Evolutionary conservation across 2,329 filamentous ascomycete species (phyloP).

Genomic region (Colletotrichum tamarilloi): DNA sequence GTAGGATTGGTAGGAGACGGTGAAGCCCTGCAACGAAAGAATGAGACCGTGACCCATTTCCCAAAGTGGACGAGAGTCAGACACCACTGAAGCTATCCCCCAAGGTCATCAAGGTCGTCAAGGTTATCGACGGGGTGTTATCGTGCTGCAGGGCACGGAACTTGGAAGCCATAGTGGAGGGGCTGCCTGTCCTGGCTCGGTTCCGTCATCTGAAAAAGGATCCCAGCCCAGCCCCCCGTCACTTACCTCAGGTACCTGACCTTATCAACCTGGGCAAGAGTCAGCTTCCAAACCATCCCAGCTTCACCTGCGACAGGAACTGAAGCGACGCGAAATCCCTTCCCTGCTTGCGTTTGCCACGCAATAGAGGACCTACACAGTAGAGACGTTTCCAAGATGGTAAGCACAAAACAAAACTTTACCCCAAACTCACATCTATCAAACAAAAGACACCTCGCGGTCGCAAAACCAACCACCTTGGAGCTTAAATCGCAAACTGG

Average conservation of each 20-base stretch:
- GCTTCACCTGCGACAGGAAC: conserved; percentile 15
- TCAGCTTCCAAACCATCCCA: neutral
- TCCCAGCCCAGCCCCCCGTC: neutral
- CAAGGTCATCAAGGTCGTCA: neutral
- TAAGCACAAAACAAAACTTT: neutral
- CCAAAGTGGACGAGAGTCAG: neutral
- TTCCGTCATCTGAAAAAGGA: neutral
- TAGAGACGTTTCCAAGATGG: conserved; percentile 3
- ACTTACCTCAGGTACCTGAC: conserved; percentile 5
- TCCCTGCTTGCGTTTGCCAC: neutral
- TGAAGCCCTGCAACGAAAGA: neutral
- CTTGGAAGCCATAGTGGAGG: neutral
- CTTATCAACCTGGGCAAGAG: conserved; percentile 13
- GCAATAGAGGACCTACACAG: neutral
- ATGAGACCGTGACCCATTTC: conserved; percentile 25
- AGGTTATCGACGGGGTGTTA: no score
- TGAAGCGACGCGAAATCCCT: conserved; percentile 5
- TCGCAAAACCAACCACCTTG: no score
- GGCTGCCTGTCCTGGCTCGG: neutral
- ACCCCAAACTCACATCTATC: neutral
- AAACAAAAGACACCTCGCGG: no score
- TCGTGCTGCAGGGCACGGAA: neutral
- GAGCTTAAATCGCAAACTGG: no score
- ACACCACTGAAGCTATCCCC: neutral
- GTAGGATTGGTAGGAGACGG: neutral